Evolutionary conservation across 495 filamentous ascomycete species (phyloP).

Genomic region (Neurospora discreta): DNA sequence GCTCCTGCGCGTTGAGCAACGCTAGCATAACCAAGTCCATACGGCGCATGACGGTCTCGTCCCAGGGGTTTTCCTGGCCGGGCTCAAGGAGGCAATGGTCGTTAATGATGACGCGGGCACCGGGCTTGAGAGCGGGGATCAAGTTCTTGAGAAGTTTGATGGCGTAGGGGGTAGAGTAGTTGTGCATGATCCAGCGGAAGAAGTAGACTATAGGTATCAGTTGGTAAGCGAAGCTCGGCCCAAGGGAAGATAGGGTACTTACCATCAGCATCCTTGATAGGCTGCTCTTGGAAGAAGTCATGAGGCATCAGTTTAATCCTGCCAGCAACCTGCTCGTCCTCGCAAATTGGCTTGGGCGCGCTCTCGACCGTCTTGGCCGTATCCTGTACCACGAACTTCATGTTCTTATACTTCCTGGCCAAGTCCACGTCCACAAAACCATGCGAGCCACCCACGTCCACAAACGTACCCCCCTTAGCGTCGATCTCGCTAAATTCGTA

Average conservation of each 20-base stretch:
- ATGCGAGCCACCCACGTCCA: conserved; percentile 46
- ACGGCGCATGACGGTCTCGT: conserved; percentile 40
- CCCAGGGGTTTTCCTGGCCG: conserved; percentile 31
- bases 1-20: conserved; percentile 44
- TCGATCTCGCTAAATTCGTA: conserved; percentile 36
- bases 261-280: conserved; percentile 39
- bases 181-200: conserved; percentile 49
- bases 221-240: not conserved
- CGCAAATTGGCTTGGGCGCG: conserved; percentile 30
- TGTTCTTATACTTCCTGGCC: conserved; percentile 31
- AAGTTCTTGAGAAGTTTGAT: conserved; percentile 41
- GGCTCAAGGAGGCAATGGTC: conserved; percentile 40
- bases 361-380: conserved; percentile 32
- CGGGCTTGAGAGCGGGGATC: conserved; percentile 44
- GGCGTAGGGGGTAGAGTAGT: conserved; percentile 47
- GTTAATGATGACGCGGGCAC: conserved; percentile 41
- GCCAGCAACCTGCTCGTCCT: conserved; percentile 25
- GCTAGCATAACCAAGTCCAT: conserved; percentile 48
- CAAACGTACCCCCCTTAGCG: conserved; percentile 28
- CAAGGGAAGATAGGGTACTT: not conserved
- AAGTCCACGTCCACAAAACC: conserved; percentile 43
- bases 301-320: conserved; percentile 37
- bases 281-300: conserved; percentile 46
- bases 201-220: conserved; percentile 32
- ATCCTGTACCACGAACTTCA: conserved; percentile 50